Percentiles rank a stretch among this genome's conserved stretches.
These are phyloP conservation scores for Hylodesmum podocarpum DNA, from an alignment of 306 rosid species.

Conservation along the genomic window DNA sequence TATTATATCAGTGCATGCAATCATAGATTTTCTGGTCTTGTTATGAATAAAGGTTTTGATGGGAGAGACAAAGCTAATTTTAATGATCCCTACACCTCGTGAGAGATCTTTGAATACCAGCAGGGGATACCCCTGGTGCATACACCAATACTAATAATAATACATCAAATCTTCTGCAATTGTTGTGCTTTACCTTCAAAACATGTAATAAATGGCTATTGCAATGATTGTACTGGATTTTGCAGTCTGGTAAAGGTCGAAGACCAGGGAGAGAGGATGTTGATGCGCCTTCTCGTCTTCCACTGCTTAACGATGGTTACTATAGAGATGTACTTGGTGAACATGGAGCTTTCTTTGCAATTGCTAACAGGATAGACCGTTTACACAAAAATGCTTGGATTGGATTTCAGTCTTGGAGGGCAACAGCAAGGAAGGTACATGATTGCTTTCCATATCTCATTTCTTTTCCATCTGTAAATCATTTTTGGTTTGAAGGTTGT, in stretches of 20 bases:
- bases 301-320: conserved; percentile 72
- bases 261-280: conserved; percentile 79
- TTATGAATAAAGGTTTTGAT: not conserved
- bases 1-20: not conserved
- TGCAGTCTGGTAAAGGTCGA: conserved; percentile 85
- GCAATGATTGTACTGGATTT: conserved; percentile 24
- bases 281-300: conserved; percentile 90
- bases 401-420: conserved; percentile 99
- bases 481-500: conserved; percentile 2
- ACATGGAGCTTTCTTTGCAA: conserved; percentile 86
- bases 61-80: not conserved
- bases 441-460: not conserved
- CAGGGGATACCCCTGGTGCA: not conserved
- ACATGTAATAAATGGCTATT: not conserved
- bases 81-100: not conserved
- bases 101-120: not conserved
- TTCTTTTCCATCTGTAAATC: not conserved
- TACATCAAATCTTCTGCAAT: not conserved
- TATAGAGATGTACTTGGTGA: conserved; percentile 86
- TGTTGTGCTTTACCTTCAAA: not conserved
- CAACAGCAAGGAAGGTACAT: conserved; percentile 86
- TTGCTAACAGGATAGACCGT: conserved; percentile 87
- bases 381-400: conserved; percentile 96
- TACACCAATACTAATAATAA: not conserved
- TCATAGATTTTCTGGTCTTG: not conserved